Base-by-base conservation (phyloP, 768 basidiomycete genomes). In the Boletales sp. region DNA sequence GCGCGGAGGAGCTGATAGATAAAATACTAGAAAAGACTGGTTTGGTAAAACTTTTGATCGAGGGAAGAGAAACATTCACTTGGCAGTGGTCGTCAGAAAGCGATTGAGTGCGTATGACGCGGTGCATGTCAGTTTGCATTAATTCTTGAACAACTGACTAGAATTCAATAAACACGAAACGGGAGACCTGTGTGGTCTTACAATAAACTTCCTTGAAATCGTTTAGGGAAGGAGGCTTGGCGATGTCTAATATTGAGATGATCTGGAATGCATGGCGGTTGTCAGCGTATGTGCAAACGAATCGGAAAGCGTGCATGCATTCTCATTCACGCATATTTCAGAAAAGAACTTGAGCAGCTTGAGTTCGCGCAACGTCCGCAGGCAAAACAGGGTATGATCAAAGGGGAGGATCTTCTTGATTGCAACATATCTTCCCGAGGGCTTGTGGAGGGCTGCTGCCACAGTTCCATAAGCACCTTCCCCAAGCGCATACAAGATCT, bases 361-460 rank as follows among this genome's bases (percentile, higher is more conserved):
- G 66, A 96, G 78, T 72, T 96, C 94, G 53, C 94, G 80, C 46
- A 96, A 74, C 2, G 94, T 97, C 51, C 87, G 79, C 64, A 95
- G 72, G 60, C 88, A 91, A 73, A 94, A 95, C 68, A 95, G 77
- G 31, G 90, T 86, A 65, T 95, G 94, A 62, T 95, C 94, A 68
- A 96, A 95, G 9, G 93, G 94, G 37, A 89, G 82, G 61, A 96
- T 87, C 72, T 91, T 93, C 80, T 95, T 97, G 73, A 95, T 94
- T 38, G 94, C 94, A 14, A 97, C 92, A 66, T 90, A 82, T 52
- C 83, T 82, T 31, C 85, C 82, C 8, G 84, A 82, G 6, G 89
- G 87, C 58, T 82, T 81, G 71, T 96, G 93, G 34, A 87, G 72
- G 32, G 94, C 94, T 48, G 93, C 89, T 49, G 81, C 89, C 44